These are phyloP conservation scores for Tagetes patula DNA, from an alignment of 129 eudicot genomes.

Conservation along the genomic window DNA sequence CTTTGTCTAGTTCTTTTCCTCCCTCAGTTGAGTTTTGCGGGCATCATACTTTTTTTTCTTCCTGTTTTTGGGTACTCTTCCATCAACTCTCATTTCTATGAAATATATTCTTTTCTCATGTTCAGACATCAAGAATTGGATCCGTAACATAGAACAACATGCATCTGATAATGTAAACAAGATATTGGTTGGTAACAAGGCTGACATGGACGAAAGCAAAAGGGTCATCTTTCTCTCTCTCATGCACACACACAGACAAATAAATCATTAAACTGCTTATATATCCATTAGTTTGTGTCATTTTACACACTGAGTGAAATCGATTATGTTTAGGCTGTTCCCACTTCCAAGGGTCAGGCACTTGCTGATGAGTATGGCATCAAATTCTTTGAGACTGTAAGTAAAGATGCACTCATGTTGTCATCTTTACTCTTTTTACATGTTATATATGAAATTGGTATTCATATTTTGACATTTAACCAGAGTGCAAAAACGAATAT, in stretches of 20 bases:
- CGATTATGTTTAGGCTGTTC: slow-evolving; percentile 63
- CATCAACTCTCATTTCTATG: background rate
- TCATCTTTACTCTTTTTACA: slow-evolving; percentile 11
- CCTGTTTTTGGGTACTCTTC: background rate
- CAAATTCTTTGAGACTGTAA: slow-evolving; percentile 89
- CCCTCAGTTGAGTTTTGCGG: background rate
- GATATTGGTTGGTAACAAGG: slow-evolving; percentile 91
- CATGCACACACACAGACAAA: background rate
- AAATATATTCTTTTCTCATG: slow-evolving; percentile 12
- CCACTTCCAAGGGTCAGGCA: slow-evolving; percentile 90
- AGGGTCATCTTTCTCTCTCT: slow-evolving; percentile 52
- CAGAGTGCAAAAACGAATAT: slow-evolving; percentile 96
- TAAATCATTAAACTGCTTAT: background rate
- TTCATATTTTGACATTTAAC: slow-evolving; percentile 12
- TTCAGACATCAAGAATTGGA: slow-evolving; percentile 92
- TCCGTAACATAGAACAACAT: slow-evolving; percentile 91
- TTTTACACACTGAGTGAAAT: slow-evolving; percentile 15
- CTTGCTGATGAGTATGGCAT: slow-evolving; percentile 95
- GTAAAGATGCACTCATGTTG: slow-evolving; percentile 25
- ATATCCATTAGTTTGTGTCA: background rate
- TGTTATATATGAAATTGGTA: slow-evolving; percentile 12
- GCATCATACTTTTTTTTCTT: slow-evolving; percentile 3
- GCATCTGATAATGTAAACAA: slow-evolving; percentile 96
- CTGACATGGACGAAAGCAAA: slow-evolving; percentile 97
- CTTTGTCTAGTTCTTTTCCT: background rate